Evolutionary conservation across 2,329 filamentous ascomycete genomes (phyloP), one percentile per base, ranked within the genome.

Genomic region (Diatrype stigma): DNA sequence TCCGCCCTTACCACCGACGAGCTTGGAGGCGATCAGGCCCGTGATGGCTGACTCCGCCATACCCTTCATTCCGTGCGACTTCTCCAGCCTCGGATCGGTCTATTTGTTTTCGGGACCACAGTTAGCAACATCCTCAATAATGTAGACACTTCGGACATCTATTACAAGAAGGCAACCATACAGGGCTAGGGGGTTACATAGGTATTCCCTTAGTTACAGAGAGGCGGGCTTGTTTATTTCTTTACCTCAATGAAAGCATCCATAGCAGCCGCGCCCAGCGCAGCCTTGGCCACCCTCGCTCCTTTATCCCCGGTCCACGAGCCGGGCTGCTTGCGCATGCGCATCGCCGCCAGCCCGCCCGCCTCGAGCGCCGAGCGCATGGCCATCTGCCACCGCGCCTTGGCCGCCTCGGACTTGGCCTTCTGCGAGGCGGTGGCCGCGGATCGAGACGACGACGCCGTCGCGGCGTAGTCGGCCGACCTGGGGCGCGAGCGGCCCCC

Each of bases 241-340:
- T 12, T n/a, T 44, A 44, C 40, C 12, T 67, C 65, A 34, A 75
- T 68, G 30, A 78, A 71, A 0, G 74, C 73, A 51, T 78, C 75
- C 37, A 77, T 70, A 17, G 78, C 62, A 0, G 75, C 76, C 1
- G 76, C 76, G 17, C 75, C 74, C 1, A 79, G 52, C 2, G 76
- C 76, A 2, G 75, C 75, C 2, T 74, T 74, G 1, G 74, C 76
- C 3, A 79, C 65, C 48, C 74, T 75, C 42, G 73, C 73, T 5
- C 75, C 76, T 55, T 79, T 79, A 11, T 73, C 63, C 0, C 76
- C 74, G 4, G 74, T 62, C 76, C 76, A 79, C 1, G 70, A 64
- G 2, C 75, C 72, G 1, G 69, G 67, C 16, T 77, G 72, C 44
- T 73, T 68, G 46, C 74, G 73, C 45, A 73, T 67, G 45, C 73